These are phyloP conservation scores for Russula sp. DNA, from an alignment of 768 basidiomycete species.

Conservation along the genomic window DNA sequence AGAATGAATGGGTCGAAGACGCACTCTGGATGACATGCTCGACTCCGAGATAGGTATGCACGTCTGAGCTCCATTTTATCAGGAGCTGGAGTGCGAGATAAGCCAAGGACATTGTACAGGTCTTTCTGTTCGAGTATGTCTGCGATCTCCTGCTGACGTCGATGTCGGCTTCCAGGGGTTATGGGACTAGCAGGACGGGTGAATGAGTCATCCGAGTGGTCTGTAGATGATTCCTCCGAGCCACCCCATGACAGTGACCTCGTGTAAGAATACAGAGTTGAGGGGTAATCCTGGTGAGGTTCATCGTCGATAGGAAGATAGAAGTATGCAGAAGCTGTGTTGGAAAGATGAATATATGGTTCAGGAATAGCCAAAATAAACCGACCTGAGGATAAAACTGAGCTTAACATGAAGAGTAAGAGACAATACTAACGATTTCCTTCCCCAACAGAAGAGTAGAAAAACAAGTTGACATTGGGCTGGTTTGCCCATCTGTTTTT, in stretches of 20 bases:
- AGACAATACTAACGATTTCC: neutral
- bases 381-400: constrained; percentile 30
- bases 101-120: constrained; percentile 71
- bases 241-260: constrained; percentile 36
- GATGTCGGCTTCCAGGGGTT: constrained; percentile 19
- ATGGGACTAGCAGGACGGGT: constrained; percentile 22
- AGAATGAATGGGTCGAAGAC: constrained; percentile 35
- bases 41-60: constrained; percentile 73
- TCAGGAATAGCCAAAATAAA: neutral
- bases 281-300: constrained; percentile 48
- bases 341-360: neutral
- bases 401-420: constrained; percentile 25
- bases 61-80: constrained; percentile 66
- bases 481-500: neutral
- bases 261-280: constrained; percentile 33
- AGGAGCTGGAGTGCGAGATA: constrained; percentile 47
- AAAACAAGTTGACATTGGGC: neutral
- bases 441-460: constrained; percentile 6
- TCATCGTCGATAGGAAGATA: constrained; percentile 59
- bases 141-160: constrained; percentile 41
- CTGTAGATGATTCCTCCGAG: constrained; percentile 25
- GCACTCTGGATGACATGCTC: constrained; percentile 83
- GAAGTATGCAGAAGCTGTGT: constrained; percentile 60
- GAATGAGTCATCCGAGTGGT: constrained; percentile 28
- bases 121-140: constrained; percentile 60